Conservation (phyloP, 2,329 filamentous ascomycete genomes). For the Aspergillus fijiensis region DNA sequence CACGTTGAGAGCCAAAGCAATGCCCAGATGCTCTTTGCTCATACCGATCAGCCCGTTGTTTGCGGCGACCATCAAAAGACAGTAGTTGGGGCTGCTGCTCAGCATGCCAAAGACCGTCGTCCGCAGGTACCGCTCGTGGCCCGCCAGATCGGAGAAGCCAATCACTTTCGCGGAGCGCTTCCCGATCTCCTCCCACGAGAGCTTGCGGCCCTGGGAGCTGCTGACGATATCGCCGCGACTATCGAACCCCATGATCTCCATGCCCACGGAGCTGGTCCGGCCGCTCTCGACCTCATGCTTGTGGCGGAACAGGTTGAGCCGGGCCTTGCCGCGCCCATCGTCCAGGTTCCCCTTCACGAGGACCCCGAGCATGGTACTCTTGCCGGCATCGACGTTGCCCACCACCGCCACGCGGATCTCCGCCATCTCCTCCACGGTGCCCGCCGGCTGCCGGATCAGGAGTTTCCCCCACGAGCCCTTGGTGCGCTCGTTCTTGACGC, state of each 20-base stretch:
- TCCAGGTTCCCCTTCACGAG: conserved; percentile 93
- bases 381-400: conserved; percentile 95
- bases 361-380: conserved; percentile 93
- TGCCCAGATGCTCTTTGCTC: conserved; percentile 97
- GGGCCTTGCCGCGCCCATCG: conserved; percentile 87
- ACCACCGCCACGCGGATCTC: conserved; percentile 96
- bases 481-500: conserved; percentile 63
- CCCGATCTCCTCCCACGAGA: conserved; percentile 98
- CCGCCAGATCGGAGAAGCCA: conserved; percentile 90
- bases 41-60: conserved; percentile 97
- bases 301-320: conserved; percentile 93
- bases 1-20: conserved; percentile 90
- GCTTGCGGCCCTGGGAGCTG: conserved; percentile 77
- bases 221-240: conserved; percentile 78
- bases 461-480: conserved; percentile 81
- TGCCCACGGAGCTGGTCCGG: conserved; percentile 90
- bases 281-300: conserved; percentile 98
- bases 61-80: conserved; percentile 94
- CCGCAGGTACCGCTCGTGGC: conserved; percentile 90
- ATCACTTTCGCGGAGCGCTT: conserved; percentile 94
- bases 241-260: conserved; percentile 99
- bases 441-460: conserved; percentile 72
- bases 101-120: conserved; percentile 96
- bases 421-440: conserved; percentile 79
- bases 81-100: conserved; percentile 95